Conservation (phyloP, 2,329 filamentous ascomycete species). For the Aspergillus tamarii region DNA sequence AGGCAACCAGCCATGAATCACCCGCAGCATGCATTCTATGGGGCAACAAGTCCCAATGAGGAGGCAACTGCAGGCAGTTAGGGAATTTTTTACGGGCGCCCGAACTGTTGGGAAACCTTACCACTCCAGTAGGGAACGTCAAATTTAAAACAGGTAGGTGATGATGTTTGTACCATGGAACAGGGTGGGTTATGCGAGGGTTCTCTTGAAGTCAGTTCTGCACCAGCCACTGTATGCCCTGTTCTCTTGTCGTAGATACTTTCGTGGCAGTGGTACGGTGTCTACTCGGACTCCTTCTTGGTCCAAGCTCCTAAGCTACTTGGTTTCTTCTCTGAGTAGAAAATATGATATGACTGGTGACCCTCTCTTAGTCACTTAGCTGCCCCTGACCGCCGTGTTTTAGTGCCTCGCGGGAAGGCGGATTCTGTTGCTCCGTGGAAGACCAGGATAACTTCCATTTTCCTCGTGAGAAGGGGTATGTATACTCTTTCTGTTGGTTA, state of each 20-base stretch:
- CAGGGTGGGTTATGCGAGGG: neutral
- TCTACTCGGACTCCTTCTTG: neutral
- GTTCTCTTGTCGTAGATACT: neutral
- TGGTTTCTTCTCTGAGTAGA: neutral
- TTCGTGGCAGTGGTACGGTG: neutral
- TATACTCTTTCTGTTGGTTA: neutral
- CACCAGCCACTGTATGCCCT: neutral
- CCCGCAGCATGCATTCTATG: neutral
- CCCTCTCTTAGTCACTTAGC: neutral
- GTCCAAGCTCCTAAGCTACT: neutral
- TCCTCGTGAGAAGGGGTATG: neutral
- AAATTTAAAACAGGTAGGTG: neutral
- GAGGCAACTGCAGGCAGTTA: slow-evolving; percentile 1
- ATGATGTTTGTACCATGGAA: neutral
- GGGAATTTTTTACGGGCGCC: neutral
- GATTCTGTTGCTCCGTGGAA: neutral
- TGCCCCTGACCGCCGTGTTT: neutral
- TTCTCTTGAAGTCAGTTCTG: neutral
- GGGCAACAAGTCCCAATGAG: neutral
- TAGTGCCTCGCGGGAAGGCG: neutral
- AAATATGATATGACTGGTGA: neutral
- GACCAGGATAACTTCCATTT: too few relatives aligned
- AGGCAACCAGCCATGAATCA: slow-evolving; percentile 2
- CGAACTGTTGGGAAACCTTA: slow-evolving; percentile 8
- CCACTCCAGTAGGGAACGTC: neutral